Percentiles rank a stretch among this genome's conserved stretches.
Evolutionary conservation across 768 basidiomycete genomes (phyloP).

Genomic region (Phanerochaete sordida): DNA sequence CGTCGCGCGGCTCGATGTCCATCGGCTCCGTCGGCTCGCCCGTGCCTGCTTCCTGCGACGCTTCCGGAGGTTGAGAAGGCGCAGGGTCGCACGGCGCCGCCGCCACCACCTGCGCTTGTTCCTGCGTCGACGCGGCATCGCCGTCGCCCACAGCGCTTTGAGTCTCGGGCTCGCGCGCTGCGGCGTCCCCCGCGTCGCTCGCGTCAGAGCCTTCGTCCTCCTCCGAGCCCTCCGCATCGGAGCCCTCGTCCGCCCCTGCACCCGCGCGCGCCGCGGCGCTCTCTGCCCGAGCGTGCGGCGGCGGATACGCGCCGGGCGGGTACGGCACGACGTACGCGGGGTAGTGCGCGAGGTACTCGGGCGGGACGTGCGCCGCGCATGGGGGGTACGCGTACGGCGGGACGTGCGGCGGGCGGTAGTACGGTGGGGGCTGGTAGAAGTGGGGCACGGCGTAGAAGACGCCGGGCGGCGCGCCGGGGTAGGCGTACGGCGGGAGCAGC

Average conservation of each 20-base stretch:
- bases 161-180: not conserved
- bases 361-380: not conserved
- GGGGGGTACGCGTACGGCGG: not conserved
- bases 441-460: conserved; percentile 21
- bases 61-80: no score
- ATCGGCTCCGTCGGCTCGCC: no score
- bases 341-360: not conserved
- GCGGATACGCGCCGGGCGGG: not conserved
- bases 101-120: no score
- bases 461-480: conserved; percentile 31
- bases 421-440: conserved; percentile 11
- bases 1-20: no score
- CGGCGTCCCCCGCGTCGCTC: not conserved
- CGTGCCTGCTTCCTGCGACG: no score
- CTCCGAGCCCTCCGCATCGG: not conserved
- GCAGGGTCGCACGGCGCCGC: no score
- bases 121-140: no score
- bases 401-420: conserved; percentile 5
- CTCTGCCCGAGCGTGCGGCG: not conserved
- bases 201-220: not conserved
- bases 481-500: not conserved
- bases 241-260: not conserved
- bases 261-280: not conserved
- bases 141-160: no score
- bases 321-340: not conserved